These are phyloP conservation scores for Furcasterigmium sp. DNA, from an alignment of 2,329 filamentous ascomycete genomes.

Conservation along the genomic window DNA sequence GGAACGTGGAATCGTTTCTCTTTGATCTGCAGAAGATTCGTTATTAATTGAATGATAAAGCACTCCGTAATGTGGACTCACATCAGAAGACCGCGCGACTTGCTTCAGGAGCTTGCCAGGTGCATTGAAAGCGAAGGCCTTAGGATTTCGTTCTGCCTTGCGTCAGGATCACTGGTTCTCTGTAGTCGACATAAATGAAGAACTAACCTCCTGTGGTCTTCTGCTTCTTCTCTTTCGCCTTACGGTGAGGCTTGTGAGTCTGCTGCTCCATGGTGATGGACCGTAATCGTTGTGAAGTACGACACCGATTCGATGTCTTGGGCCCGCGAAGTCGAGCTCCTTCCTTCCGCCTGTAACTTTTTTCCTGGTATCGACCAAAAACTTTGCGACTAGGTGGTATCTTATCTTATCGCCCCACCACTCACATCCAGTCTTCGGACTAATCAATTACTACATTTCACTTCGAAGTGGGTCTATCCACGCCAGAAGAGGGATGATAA, in stretches of 20 bases:
- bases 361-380: conserved; percentile 2
- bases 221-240: conserved; percentile 85
- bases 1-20: conserved; percentile 96
- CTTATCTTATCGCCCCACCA: conserved; percentile 2
- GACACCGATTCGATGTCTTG: neutral
- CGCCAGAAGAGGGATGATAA: neutral
- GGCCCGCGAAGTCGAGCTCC: neutral
- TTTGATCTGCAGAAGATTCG: conserved; percentile 65
- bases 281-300: neutral
- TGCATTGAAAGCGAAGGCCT: conserved; percentile 81
- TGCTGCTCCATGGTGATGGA: conserved; percentile 69
- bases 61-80: no score
- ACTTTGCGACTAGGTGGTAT: conserved; percentile 2
- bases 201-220: conserved; percentile 49
- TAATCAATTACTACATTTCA: no score
- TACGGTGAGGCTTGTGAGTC: conserved; percentile 77
- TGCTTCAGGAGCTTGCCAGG: conserved; percentile 76
- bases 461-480: no score
- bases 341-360: conserved; percentile 1
- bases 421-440: neutral
- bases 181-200: neutral
- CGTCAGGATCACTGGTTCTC: no score
- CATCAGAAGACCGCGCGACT: conserved; percentile 68
- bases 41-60: no score
- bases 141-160: conserved; percentile 69